Conservation (phyloP, 2,329 filamentous ascomycete species). For the Exutisphaerella laricina region DNA sequence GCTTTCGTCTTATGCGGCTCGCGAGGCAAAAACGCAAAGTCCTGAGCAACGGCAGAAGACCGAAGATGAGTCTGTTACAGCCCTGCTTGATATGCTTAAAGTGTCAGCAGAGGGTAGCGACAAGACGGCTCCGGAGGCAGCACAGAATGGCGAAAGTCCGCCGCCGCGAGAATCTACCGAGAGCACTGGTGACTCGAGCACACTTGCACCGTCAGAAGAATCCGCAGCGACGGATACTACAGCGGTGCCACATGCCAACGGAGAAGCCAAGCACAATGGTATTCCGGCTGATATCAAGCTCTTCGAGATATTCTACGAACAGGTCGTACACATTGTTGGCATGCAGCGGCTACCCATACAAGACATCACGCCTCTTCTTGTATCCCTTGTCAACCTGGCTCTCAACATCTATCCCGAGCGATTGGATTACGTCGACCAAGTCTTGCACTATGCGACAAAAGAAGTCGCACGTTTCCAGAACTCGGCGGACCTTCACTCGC, state of each 20-base stretch:
- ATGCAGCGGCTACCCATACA: slow-evolving; percentile 87
- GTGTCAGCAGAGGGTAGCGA: slow-evolving; percentile 55
- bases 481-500: slow-evolving; percentile 89
- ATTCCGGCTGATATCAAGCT: slow-evolving; percentile 77
- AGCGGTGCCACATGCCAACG: slow-evolving; percentile 36
- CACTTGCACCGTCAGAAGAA: slow-evolving; percentile 14
- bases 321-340: slow-evolving; percentile 89
- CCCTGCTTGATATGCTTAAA: slow-evolving; percentile 70
- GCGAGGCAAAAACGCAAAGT: slow-evolving; percentile 69
- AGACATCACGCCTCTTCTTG: slow-evolving; percentile 86
- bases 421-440: slow-evolving; percentile 91
- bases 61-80: slow-evolving; percentile 77
- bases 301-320: slow-evolving; percentile 95
- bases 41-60: slow-evolving; percentile 66
- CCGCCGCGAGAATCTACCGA: slow-evolving; percentile 16
- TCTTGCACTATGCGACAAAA: slow-evolving; percentile 77
- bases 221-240: slow-evolving; percentile 10
- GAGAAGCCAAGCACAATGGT: slow-evolving; percentile 45
- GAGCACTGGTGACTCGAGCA: slow-evolving; percentile 21
- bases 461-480: slow-evolving; percentile 88
- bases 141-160: slow-evolving; percentile 25
- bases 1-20: slow-evolving; percentile 86
- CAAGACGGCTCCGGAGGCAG: slow-evolving; percentile 18
- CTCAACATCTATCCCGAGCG: slow-evolving; percentile 92
- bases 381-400: slow-evolving; percentile 89